phyloP scores from a whole-genome alignment of 306 rosid genomes.

The Parietaria judaica region DNA sequence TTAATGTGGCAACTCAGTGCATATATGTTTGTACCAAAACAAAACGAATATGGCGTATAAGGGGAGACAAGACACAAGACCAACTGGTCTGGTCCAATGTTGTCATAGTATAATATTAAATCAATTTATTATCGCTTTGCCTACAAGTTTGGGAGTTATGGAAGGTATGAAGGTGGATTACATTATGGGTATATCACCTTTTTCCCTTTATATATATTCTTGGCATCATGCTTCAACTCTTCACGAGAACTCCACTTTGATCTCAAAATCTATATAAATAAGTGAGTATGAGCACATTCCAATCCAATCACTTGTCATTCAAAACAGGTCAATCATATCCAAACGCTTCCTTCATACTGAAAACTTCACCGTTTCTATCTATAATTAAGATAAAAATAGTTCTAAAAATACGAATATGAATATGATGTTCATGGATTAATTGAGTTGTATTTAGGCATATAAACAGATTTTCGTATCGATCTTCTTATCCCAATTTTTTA shows the following conservation, averaged over 20 bases:
- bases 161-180: constrained; percentile 2
- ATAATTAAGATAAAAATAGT: not conserved
- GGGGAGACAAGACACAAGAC: too few species aligned
- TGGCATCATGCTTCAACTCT: constrained; percentile 23
- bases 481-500: too few species aligned
- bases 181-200: constrained; percentile 4
- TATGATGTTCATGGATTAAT: too few species aligned
- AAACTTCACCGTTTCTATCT: not conserved
- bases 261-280: not conserved
- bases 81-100: too few species aligned
- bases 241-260: constrained; percentile 17
- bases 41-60: too few species aligned
- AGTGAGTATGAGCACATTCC: not conserved
- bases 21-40: too few species aligned
- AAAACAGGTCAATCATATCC: not conserved
- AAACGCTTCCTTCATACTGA: not conserved
- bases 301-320: not conserved
- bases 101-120: too few species aligned
- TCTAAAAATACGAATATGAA: not conserved
- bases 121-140: constrained; percentile 20
- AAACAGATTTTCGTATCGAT: too few species aligned
- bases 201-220: not conserved
- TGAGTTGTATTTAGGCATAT: too few species aligned
- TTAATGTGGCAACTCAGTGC: too few species aligned
- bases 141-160: constrained; percentile 37